Evolutionary conservation across 768 basidiomycete genomes (phyloP).

Genomic region (Gloeophyllum trabeum): DNA sequence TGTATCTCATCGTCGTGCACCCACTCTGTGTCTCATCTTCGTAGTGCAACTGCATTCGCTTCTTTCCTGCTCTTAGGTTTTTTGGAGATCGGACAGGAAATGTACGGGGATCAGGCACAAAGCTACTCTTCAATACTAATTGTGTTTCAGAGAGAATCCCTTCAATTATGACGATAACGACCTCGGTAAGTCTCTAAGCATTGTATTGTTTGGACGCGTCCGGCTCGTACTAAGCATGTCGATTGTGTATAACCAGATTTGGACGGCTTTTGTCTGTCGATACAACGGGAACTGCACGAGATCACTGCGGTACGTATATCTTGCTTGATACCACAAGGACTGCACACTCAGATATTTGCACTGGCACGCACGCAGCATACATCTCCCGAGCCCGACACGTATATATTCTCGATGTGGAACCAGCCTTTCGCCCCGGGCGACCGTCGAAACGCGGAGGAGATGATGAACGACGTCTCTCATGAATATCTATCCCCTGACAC

Average conservation of each 20-base stretch:
- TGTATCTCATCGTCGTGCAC: neutral
- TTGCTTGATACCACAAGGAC: slow-evolving; percentile 42
- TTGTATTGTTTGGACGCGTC: neutral
- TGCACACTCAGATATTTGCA: slow-evolving; percentile 41
- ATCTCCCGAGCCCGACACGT: slow-evolving; percentile 36
- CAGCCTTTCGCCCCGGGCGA: slow-evolving; percentile 65
- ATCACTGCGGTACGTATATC: slow-evolving; percentile 51
- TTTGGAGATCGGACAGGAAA: slow-evolving; percentile 60
- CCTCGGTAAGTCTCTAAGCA: slow-evolving; percentile 33
- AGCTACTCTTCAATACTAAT: neutral
- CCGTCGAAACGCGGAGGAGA: slow-evolving; percentile 41
- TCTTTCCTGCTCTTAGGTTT: slow-evolving; percentile 56
- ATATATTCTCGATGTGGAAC: slow-evolving; percentile 47
- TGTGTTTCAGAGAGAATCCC: slow-evolving; percentile 42
- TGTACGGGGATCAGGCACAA: slow-evolving; percentile 19
- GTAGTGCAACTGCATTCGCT: slow-evolving; percentile 44
- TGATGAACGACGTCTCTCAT: slow-evolving; percentile 24
- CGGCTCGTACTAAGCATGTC: neutral
- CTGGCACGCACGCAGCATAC: slow-evolving; percentile 41
- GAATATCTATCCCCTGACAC: slow-evolving; percentile 23
- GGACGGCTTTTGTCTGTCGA: slow-evolving; percentile 54
- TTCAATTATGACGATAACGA: slow-evolving; percentile 62
- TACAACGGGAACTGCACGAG: slow-evolving; percentile 60
- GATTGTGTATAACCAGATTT: slow-evolving; percentile 30
- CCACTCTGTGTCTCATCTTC: neutral